Evolutionary conservation across 2,329 filamentous ascomycete species (phyloP), one percentile per base, ranked within the genome.

Genomic region (Fusarium sp.): DNA sequence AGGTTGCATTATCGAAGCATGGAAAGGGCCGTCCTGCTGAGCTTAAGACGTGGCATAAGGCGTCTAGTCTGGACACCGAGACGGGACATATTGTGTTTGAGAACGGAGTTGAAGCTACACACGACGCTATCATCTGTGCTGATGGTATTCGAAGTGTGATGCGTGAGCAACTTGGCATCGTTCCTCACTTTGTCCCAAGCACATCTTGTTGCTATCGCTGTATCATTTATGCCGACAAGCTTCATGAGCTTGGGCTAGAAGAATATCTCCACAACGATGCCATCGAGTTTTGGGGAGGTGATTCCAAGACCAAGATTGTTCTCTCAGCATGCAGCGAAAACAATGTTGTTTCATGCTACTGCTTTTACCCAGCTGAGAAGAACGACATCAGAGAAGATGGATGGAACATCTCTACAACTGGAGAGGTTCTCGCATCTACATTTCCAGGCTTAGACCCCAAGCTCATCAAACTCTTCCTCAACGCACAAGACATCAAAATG

Each of bases 201-300:
- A 59, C 63, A 6, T 66, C 60, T 10, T 65, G 60, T 8, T 66
- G 63, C 11, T 64, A 65, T 16, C 63, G 62, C 6, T 65, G 52
- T 4, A 66, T 65, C 3, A 58, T 66, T 0, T 64, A 66, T 11
- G 62, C 63, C 6, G 46, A 66, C 6, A 59, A 65, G 8, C 60
- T 64, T 2, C 52, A 45, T 0, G 42, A 66, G 5, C 45, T 65
- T 0, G 60, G 42, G 5, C n/a, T 66, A 2, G 63, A 65, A 5
- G 60, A 66, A 15, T 66, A 51, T 4, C 51, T 64, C 6, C 45
- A 66, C 14, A 65, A 66, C 77, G 81, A 77, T 18, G 88, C 88
- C 0, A 79, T 91, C 2, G 87, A 91, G 75, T 90, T 89, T 77
- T 90, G 88, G 88, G 89, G 89, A n/a, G 89, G 88, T 3, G 83